Conservation (phyloP, 768 basidiomycete genomes). For the Naganishia vaughanmartiniae region DNA sequence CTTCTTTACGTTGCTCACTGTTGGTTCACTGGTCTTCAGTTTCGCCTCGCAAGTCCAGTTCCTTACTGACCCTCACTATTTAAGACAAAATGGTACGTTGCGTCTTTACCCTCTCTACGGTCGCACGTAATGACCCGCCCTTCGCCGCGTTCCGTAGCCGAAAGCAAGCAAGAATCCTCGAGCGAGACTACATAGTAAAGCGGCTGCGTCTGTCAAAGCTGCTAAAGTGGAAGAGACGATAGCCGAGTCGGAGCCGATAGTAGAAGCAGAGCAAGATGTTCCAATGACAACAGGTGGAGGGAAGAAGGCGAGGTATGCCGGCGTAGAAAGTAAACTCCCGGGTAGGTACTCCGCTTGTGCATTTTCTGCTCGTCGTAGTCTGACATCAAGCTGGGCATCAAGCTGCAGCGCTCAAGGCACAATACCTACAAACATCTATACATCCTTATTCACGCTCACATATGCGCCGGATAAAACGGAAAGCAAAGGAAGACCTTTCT, state of each 20-base stretch:
- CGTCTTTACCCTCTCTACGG: no score
- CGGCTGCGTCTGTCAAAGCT: constrained; percentile 46
- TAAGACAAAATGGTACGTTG: constrained; percentile 1
- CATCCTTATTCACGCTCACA: constrained; percentile 18
- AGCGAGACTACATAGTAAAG: constrained; percentile 32
- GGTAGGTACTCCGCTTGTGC: not conserved
- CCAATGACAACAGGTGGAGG: not conserved
- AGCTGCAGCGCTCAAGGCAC: constrained; percentile 4
- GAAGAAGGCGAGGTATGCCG: constrained; percentile 7
- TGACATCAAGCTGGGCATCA: not conserved
- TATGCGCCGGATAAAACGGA: constrained; percentile 42
- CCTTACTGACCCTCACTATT: no score
- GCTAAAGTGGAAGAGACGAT: constrained; percentile 52
- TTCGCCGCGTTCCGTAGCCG: not conserved
- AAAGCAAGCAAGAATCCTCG: constrained; percentile 29
- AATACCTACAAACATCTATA: constrained; percentile 12
- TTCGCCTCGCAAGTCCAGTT: no score
- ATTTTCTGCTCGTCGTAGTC: not conserved
- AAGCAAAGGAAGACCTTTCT: constrained; percentile 38
- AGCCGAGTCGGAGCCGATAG: constrained; percentile 40
- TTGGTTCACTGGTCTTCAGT: no score
- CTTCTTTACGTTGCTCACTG: no score
- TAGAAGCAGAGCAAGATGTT: constrained; percentile 1
- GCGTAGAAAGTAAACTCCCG: constrained; percentile 2
- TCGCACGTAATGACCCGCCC: not conserved